These are phyloP conservation scores for Trichoderma gracile DNA, from an alignment of 2,329 filamentous ascomycete genomes.

Conservation along the genomic window DNA sequence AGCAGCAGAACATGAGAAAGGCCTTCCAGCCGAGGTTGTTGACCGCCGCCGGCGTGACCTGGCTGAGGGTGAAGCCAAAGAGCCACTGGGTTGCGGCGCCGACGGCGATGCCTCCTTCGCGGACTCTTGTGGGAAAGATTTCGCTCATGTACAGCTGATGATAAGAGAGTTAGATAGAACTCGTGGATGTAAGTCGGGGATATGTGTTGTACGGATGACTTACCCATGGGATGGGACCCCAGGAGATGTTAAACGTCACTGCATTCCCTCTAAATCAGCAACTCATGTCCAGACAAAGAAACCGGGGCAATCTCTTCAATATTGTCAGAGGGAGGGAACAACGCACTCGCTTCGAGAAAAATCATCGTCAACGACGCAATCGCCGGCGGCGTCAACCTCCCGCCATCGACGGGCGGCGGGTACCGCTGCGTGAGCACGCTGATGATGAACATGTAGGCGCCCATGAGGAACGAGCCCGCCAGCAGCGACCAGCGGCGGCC, in stretches of 20 bases:
- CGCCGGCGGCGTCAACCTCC: constrained; percentile 41
- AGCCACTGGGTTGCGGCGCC: constrained; percentile 54
- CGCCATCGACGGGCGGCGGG: constrained; percentile 42
- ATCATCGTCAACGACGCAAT: constrained; percentile 53
- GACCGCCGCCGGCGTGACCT: constrained; percentile 51
- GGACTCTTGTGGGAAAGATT: constrained; percentile 54
- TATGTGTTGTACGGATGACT: too few species aligned
- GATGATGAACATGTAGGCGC: constrained; percentile 54
- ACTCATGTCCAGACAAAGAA: too few species aligned
- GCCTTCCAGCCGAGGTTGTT: constrained; percentile 49
- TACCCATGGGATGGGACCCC: constrained; percentile 33
- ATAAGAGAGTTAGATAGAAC: too few species aligned
- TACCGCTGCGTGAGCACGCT: constrained; percentile 49
- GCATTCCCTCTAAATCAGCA: neutral
- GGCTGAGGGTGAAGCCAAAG: constrained; percentile 52
- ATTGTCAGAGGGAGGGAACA: neutral
- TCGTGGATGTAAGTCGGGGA: too few species aligned
- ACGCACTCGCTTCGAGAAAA: constrained; percentile 48
- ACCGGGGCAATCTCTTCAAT: too few species aligned
- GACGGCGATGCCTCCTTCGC: constrained; percentile 51
- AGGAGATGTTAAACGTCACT: constrained; percentile 43
- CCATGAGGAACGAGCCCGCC: constrained; percentile 51
- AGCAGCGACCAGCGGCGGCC: constrained; percentile 52
- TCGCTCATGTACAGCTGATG: constrained; percentile 46
- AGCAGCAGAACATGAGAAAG: constrained; percentile 49